Evolutionary conservation across 495 filamentous ascomycete genomes (phyloP), one percentile per base, ranked within the genome.

Genomic region (Neurospora hispaniola): DNA sequence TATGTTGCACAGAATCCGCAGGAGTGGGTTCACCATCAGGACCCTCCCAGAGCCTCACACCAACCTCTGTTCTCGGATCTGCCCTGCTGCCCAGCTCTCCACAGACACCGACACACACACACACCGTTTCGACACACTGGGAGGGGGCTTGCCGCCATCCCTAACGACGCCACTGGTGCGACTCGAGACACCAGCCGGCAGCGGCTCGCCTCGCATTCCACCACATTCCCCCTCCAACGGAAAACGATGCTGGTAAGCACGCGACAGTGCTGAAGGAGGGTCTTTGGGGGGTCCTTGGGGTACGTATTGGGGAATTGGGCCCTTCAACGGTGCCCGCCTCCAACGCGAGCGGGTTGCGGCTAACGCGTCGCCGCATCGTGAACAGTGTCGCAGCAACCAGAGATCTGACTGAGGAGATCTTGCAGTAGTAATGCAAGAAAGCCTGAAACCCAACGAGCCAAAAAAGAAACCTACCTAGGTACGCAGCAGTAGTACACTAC

Each of bases 11-110:
- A 81, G 76, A 79, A 76, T 76, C 80, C 79, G 79, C 79, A 77
- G 75, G 77, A 76, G 80, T 81, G 80, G 80, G 76, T 81, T 81
- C 78, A 77, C 78, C 75, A 79, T 78, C 74, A 38, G 76, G 80
- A 78, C 79, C 80, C 80, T 81, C 80, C 79, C 76, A 81, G 80
- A 81, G 80, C 80, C 80, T 81, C 80, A 80, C 35, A 38, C 35
- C 35, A 38, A 38, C 40, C 40, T 43, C 68, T 71, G 72, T 76
- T 74, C 74, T 78, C 72, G 76, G 79, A 78, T 80, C 79, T 66
- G 70, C 70, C 70, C 70, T 59, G 43, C 44, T 46, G 75, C 71
- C 79, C 71, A 75, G 71, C 77, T 78, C 77, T 69, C 78, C 79
- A 78, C 78, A 72, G 40, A 66, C 71, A 73, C 72, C 77, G 77